These are phyloP conservation scores for Diospyros lotus DNA, from an alignment of 148 eudicot species.

Conservation along the genomic window DNA sequence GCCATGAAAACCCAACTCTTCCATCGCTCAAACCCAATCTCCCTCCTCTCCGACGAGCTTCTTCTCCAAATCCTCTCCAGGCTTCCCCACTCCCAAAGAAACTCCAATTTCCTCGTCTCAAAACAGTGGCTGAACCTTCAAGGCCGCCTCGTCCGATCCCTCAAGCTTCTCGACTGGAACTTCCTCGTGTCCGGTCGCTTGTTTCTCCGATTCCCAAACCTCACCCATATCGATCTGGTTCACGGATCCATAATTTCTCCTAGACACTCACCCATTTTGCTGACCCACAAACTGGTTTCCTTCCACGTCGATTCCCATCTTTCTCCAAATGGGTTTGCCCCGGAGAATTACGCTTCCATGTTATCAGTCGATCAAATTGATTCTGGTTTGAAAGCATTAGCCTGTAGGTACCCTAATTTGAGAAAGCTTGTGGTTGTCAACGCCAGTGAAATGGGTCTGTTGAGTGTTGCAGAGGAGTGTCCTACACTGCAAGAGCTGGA, in stretches of 20 bases:
- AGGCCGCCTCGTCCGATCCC: conserved; percentile 53
- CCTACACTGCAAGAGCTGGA: conserved; percentile 69
- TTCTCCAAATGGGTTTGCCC: conserved; percentile 22
- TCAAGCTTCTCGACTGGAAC: conserved; percentile 61
- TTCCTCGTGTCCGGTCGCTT: conserved; percentile 61
- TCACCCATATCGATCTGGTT: conserved; percentile 55
- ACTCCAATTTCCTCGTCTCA: conserved; percentile 59
- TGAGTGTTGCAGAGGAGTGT: conserved; percentile 61
- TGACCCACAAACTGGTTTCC: conserved; percentile 39
- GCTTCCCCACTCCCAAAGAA: conserved; percentile 45
- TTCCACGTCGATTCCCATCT: conserved; percentile 41
- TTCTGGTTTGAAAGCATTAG: conserved; percentile 38
- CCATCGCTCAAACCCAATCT: conserved; percentile 25
- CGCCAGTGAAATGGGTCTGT: conserved; percentile 63
- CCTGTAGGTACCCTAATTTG: conserved; percentile 67
- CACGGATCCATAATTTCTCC: conserved; percentile 34
- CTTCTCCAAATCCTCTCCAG: conserved; percentile 54
- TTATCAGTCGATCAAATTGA: conserved; percentile 32
- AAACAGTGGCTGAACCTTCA: conserved; percentile 68
- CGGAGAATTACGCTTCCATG: conserved; percentile 23
- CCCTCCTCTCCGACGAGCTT: conserved; percentile 52
- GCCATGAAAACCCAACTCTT: conserved; percentile 33
- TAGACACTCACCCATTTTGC: conserved; percentile 41
- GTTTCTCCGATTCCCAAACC: conserved; percentile 55
- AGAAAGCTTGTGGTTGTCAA: conserved; percentile 55